Evolutionary conservation across 2,329 filamentous ascomycete genomes (phyloP).

Genomic region (Monosporascus sp.): DNA sequence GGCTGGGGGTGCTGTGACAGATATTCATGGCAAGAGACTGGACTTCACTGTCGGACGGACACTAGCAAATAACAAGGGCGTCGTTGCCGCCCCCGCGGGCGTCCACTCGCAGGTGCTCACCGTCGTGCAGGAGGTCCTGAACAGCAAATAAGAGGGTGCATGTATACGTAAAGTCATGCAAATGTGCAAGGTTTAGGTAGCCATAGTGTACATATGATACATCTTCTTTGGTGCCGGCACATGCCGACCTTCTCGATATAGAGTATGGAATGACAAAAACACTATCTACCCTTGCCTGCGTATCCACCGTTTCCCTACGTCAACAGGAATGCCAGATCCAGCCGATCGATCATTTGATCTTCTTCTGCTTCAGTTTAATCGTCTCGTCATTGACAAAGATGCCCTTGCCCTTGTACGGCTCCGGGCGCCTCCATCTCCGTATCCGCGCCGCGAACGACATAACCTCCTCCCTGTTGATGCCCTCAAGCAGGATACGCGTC

Average conservation of each 20-base stretch:
- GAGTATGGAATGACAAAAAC: not conserved
- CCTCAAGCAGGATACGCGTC: slow-evolving; percentile 86
- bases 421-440: slow-evolving; percentile 80
- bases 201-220: not conserved
- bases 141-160: slow-evolving; percentile 29
- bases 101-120: slow-evolving; percentile 73
- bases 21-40: slow-evolving; percentile 76
- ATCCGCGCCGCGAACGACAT: slow-evolving; percentile 90
- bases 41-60: slow-evolving; percentile 87
- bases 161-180: slow-evolving; percentile 6
- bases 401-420: slow-evolving; percentile 99
- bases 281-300: no score
- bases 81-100: slow-evolving; percentile 77
- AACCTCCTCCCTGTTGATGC: slow-evolving; percentile 77
- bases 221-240: not conserved
- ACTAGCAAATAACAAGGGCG: slow-evolving; percentile 84
- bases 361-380: slow-evolving; percentile 97
- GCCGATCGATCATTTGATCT: slow-evolving; percentile 65
- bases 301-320: no score
- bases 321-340: no score
- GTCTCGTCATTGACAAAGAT: slow-evolving; percentile 98
- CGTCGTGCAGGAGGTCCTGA: slow-evolving; percentile 76
- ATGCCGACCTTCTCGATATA: not conserved
- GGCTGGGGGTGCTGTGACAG: slow-evolving; percentile 86
- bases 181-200: not conserved